Percentiles rank a stretch among this genome's conserved stretches.
phyloP scores from a whole-genome alignment of 2,329 filamentous ascomycete genomes.

The Colletotrichum liriopes region DNA sequence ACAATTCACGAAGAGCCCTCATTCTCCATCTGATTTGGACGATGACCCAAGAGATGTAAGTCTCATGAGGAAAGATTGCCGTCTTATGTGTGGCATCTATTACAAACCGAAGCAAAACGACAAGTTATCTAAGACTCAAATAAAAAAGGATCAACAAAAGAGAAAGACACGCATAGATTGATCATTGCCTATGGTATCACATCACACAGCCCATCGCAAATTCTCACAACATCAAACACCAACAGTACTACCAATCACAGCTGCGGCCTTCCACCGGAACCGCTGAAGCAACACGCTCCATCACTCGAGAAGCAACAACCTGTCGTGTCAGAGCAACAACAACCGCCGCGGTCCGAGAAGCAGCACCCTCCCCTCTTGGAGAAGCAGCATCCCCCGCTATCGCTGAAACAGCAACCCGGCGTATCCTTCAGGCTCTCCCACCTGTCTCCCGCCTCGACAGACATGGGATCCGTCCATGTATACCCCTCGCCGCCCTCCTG shows the following conservation, averaged over 20 bases:
- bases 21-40: not conserved
- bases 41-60: not conserved
- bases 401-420: not conserved
- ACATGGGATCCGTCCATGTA: slow-evolving; percentile 5
- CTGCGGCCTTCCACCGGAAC: not conserved
- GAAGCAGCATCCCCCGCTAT: slow-evolving; percentile 16
- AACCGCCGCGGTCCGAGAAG: slow-evolving; percentile 5
- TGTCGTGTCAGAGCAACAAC: not conserved
- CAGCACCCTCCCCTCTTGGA: slow-evolving; percentile 26
- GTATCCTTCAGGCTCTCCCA: slow-evolving; percentile 5
- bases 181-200: not conserved
- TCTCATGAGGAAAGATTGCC: not conserved
- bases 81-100: not conserved
- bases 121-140: not conserved
- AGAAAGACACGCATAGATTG: not conserved
- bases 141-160: not conserved
- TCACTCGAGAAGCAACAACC: slow-evolving; percentile 21
- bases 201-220: not conserved
- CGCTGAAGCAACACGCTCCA: slow-evolving; percentile 11
- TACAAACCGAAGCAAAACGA: not conserved
- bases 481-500: not conserved
- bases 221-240: not conserved
- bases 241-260: not conserved
- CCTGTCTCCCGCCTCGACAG: not conserved
- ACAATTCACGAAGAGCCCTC: too few relatives aligned